A percentile compares a stretch with the other conserved stretches of the same genome.
These are phyloP conservation scores for Acacia crassicarpa DNA, from an alignment of 306 rosid species.

Conservation along the genomic window DNA sequence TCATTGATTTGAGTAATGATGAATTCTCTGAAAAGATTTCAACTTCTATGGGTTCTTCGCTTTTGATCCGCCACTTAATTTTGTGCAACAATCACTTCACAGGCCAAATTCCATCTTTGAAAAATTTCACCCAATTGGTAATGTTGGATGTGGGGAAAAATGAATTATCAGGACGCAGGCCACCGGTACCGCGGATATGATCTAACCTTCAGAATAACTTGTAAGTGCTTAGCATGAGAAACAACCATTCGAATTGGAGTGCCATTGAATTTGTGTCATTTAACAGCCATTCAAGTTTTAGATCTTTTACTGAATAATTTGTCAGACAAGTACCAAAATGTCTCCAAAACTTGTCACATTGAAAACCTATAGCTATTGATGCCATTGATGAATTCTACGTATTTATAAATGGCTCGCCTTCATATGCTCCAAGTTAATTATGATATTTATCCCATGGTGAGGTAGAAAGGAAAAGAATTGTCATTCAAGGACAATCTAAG, in stretches of 20 bases:
- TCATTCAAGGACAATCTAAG: not conserved
- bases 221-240: not conserved
- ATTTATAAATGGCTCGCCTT: not conserved
- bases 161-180: not conserved
- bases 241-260: not conserved
- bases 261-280: not conserved
- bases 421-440: fast-evolving
- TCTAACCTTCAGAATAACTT: not conserved
- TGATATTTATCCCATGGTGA: not conserved
- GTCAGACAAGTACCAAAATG: not conserved
- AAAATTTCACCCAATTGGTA: not conserved
- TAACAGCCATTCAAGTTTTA: not conserved
- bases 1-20: not conserved
- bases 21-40: not conserved
- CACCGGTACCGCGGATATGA: not conserved
- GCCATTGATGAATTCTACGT: not conserved
- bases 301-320: not conserved
- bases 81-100: not conserved
- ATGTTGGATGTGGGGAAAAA: not conserved
- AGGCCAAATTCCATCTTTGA: not conserved
- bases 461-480: not conserved
- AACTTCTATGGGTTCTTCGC: not conserved
- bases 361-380: not conserved
- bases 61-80: not conserved
- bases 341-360: not conserved